Evolutionary conservation across 148 eudicot genomes (phyloP).

Genomic region (Polygonum aviculare): DNA sequence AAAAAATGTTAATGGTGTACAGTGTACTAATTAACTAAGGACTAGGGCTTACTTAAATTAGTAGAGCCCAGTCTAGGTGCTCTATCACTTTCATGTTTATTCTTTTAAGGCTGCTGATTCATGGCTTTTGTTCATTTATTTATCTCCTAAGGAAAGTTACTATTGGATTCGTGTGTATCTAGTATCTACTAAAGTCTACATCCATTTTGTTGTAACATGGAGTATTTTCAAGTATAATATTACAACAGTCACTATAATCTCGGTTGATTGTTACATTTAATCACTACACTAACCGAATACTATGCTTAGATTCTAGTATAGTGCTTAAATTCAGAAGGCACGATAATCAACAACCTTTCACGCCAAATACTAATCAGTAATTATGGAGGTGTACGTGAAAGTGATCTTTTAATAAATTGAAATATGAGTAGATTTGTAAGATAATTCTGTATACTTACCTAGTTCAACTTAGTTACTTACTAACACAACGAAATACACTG

Average conservation of each 20-base stretch:
- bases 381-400: too few species aligned
- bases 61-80: background rate
- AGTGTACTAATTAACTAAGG: background rate
- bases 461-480: too few species aligned
- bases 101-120: slow-evolving; percentile 1
- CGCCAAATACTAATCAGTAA: too few species aligned
- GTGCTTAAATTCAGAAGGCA: background rate
- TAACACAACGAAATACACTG: too few species aligned
- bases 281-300: background rate
- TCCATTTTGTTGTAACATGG: background rate
- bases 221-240: background rate
- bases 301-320: background rate
- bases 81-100: slow-evolving; percentile 1
- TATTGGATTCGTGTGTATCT: background rate
- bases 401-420: too few species aligned
- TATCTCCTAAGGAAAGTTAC: background rate
- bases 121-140: background rate
- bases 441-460: too few species aligned
- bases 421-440: too few species aligned
- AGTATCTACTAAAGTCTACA: background rate
- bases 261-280: too few species aligned
- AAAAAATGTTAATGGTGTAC: too few species aligned
- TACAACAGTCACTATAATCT: too few species aligned
- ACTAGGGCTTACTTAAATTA: background rate
- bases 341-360: background rate